Conservation (phyloP, 371 early-diverging fungal genomes). For the Rozella allomycis region DNA sequence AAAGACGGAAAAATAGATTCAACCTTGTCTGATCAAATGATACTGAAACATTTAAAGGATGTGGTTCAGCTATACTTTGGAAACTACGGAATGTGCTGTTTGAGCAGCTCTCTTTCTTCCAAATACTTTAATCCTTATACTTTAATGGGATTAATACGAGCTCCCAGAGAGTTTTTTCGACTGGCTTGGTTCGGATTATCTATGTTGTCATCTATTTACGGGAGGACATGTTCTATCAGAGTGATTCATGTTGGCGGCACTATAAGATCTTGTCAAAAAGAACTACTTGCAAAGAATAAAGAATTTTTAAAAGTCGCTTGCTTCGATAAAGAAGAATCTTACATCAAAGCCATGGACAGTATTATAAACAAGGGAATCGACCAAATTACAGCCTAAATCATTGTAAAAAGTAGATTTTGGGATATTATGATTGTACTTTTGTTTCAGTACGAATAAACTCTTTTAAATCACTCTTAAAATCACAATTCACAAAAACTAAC, state of each 20-base stretch:
- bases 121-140: slow-evolving; percentile 39
- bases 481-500: no score
- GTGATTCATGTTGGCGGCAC: slow-evolving; percentile 35
- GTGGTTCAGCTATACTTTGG: slow-evolving; percentile 33
- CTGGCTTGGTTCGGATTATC: slow-evolving; percentile 34
- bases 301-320: no score
- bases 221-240: slow-evolving; percentile 16
- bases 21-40: slow-evolving; percentile 3
- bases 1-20: slow-evolving; percentile 5
- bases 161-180: slow-evolving; percentile 30
- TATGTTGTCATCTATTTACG: slow-evolving; percentile 19
- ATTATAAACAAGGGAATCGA: no score
- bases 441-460: no score
- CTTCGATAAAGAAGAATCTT: no score
- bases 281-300: no score
- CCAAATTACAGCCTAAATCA: no score
- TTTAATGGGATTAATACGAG: slow-evolving; percentile 32
- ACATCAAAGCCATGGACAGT: no score
- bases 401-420: no score
- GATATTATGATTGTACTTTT: no score
- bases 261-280: no score
- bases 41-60: slow-evolving; percentile 14
- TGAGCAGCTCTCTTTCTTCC: slow-evolving; percentile 15
- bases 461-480: no score
- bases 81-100: slow-evolving; percentile 24